Percentiles rank a stretch among this genome's conserved stretches.
Conservation (phyloP, 306 rosid species). For the Fragaria iinumae region DNA sequence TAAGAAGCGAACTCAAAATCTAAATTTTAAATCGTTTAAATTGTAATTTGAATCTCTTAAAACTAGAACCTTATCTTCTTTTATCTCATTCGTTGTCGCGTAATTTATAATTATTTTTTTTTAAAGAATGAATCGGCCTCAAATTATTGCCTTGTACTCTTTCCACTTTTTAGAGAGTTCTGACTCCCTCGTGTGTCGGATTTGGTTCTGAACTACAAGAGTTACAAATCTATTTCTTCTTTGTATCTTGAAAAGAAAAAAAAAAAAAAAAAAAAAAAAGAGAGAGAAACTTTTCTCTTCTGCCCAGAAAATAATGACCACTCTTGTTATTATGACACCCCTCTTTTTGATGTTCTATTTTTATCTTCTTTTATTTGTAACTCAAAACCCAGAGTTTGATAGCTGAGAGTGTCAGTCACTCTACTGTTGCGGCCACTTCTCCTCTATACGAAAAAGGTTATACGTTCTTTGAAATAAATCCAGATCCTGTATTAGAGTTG, state of each 20-base stretch:
- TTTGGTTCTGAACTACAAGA: background rate
- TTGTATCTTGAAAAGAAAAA: background rate
- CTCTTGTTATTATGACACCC: background rate
- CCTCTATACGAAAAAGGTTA: no score
- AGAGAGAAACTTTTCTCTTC: background rate
- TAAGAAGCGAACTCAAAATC: background rate
- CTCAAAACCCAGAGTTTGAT: background rate
- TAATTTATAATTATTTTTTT: background rate
- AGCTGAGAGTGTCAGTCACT: background rate
- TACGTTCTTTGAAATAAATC: background rate
- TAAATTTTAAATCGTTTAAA: background rate
- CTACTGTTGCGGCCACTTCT: background rate
- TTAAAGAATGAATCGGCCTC: background rate
- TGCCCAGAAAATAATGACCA: background rate
- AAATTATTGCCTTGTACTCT: background rate
- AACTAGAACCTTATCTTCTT: background rate
- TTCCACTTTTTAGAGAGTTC: background rate
- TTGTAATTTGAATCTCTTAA: background rate
- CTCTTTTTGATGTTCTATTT: no score
- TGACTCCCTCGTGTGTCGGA: background rate
- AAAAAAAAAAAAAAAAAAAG: no score
- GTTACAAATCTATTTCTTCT: no score
- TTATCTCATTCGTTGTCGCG: background rate
- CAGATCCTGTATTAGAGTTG: background rate
- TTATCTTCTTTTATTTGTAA: no score